Evolutionary conservation across 2,329 filamentous ascomycete species (phyloP), one percentile per base, ranked within the genome.

Genomic region (Trichoderma asperellum): DNA sequence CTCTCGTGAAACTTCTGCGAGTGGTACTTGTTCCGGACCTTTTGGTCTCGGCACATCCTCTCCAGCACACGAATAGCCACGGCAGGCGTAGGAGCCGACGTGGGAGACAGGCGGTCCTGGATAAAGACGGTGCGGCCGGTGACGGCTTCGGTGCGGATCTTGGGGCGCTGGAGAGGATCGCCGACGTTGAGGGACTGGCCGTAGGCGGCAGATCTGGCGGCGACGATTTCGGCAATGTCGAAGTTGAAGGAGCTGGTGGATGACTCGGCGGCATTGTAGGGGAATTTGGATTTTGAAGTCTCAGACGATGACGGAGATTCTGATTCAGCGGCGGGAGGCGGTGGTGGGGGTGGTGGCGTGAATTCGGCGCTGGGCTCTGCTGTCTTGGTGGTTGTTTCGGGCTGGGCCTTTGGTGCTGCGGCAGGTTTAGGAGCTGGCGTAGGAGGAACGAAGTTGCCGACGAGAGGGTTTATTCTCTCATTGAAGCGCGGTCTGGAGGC

Each of bases 1-100:
- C 93, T 83, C 83, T 96, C 92, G 79, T 96, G 91, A 75, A 88
- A 92, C 72, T 84, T 83, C 80, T 96, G 92, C 72, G 74, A 78
- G 24, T 79, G 77, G 65, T 83, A 83, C 74, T 93, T 89, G 2
- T 60, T 69, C 73, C 80, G 83, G 62, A 96, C 81, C 55, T 80
- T 83, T 76, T 95, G 94, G 74, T 77, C 74, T 5, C 73, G 71
- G 37, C 82, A 76, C 62, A 83, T 74, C 49, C 74, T 73, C 52
- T 81, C 76, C 4, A 88, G 77, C 6, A 83, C 69, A 40, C 76
- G 74, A 49, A 89, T 78, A 0, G 84, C 83, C 8, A 79, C 74
- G n/a, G 80, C 79, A 5, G 83, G 77, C 37, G 85, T 86, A 0
- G 76, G 75, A 14, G 77, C 79, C 2, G 75, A 73, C 0, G 73